Percentiles rank a stretch among this genome's conserved stretches.
Conservation (phyloP, 2,329 filamentous ascomycete genomes). For the Talaromyces sp. region DNA sequence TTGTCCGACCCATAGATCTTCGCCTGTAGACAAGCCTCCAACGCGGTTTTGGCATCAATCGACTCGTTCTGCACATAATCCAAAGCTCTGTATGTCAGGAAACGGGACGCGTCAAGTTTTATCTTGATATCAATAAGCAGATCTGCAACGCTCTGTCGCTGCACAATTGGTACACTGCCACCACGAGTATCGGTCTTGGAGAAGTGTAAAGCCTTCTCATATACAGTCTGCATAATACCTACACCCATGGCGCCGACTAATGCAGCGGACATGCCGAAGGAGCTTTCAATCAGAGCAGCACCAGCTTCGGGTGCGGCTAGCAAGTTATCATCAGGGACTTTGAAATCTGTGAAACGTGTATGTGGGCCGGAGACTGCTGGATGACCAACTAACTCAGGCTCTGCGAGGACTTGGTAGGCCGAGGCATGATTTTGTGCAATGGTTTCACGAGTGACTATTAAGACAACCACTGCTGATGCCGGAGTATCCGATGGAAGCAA, state of each 20-base stretch:
- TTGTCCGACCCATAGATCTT: slow-evolving; percentile 53
- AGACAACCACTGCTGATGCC: background rate
- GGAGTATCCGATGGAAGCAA: slow-evolving; percentile 40
- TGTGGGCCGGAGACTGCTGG: slow-evolving; percentile 51
- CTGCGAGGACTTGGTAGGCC: slow-evolving; percentile 47
- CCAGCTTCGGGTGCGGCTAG: slow-evolving; percentile 45
- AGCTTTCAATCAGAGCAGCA: slow-evolving; percentile 40
- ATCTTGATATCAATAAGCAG: slow-evolving; percentile 53
- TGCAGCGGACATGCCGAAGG: slow-evolving; percentile 40
- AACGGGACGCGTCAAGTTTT: slow-evolving; percentile 48
- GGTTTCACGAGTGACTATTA: slow-evolving; percentile 30
- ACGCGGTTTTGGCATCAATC: slow-evolving; percentile 33
- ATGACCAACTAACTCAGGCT: slow-evolving; percentile 48
- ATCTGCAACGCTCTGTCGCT: slow-evolving; percentile 52
- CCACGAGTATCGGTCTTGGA: slow-evolving; percentile 47
- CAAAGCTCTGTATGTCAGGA: slow-evolving; percentile 33
- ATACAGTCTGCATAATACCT: slow-evolving; percentile 53
- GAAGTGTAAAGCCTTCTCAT: slow-evolving; percentile 52
- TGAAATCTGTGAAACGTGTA: slow-evolving; percentile 17
- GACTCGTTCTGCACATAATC: background rate
- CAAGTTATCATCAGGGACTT: slow-evolving; percentile 43
- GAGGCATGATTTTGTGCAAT: slow-evolving; percentile 44
- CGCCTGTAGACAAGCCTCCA: slow-evolving; percentile 49
- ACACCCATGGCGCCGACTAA: slow-evolving; percentile 55
- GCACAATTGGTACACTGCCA: slow-evolving; percentile 45